Evolutionary conservation across 108 stramenopile genomes (phyloP).

Genomic region (Mediolabrus comicus): DNA sequence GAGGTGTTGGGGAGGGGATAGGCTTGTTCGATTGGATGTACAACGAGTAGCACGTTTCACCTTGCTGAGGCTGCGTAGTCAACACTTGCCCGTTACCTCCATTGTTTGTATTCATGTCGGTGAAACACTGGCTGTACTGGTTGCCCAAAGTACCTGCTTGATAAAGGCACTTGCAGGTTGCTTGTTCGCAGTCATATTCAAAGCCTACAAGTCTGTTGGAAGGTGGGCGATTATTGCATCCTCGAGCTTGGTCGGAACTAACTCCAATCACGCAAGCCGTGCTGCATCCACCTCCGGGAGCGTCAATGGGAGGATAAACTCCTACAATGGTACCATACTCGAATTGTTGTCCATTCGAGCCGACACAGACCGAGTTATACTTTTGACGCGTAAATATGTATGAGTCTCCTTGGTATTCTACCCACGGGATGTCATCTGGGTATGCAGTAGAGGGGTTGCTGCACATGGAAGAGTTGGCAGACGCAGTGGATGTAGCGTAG

Average conservation of each 20-base stretch:
- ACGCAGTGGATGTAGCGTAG: constrained; percentile 29
- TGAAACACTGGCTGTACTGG: neutral
- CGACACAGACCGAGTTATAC: neutral
- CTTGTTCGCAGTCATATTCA: neutral
- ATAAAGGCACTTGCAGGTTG: neutral
- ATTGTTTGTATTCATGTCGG: neutral
- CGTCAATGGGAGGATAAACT: neutral
- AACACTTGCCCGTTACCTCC: neutral
- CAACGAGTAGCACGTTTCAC: neutral
- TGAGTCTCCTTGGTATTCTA: neutral
- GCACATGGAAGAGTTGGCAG: too few species aligned
- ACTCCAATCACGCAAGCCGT: neutral
- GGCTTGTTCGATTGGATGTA: neutral
- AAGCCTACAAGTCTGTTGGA: neutral
- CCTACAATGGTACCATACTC: neutral
- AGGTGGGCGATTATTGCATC: neutral
- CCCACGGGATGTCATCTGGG: neutral
- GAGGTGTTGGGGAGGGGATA: neutral
- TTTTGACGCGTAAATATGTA: neutral
- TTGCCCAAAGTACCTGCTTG: neutral
- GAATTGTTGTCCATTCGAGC: neutral
- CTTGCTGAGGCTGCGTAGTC: neutral
- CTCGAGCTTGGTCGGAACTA: neutral
- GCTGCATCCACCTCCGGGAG: neutral
- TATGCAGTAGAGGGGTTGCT: too few species aligned